Base-by-base conservation (phyloP, 768 basidiomycete species). In the Lenzites betulinus region DNA sequence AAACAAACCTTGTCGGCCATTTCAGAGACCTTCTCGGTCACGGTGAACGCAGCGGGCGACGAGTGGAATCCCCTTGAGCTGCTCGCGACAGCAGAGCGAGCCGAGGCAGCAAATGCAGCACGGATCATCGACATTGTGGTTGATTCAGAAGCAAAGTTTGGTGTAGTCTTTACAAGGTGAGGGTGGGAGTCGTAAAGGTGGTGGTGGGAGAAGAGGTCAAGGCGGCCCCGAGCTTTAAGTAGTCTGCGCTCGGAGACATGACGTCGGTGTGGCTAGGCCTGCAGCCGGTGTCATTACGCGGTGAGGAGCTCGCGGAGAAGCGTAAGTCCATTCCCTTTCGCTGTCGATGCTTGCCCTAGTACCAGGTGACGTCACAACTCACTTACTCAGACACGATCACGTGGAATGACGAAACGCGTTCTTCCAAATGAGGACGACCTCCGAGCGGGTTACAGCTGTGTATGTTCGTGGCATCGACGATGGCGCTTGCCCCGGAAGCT, bases 21-120 rank as follows among this genome's bases (percentile, higher is more conserved):
- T 35, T 77, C 74, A 30, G 75, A 69, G 50, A 76, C 73, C 58
- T 73, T 76, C 36, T 78, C 78, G n/a, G 74, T 74, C 18, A 75
- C 70, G 66, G 75, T 77, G 12, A 64, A 62, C 15, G 69, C 66
- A 7, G 63, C 42, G 1, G 75, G 71, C 35, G 79, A 72, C 9
- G 66, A 58, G 54, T 74, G 71, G 63, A 79, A 67, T 20, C 57
- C 58, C 42, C 72, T 69, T 26, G 62, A 41, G 36, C 59, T 57
- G 36, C 57, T 41, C 16, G 59, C 58, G 36, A 63, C 44, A 22
- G 64, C 64, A 13, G 66, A 64, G 47, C 67, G 57, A 41, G 70
- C 48, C 43, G 64, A 43, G 26, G 63, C 46, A 30, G 71, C 54
- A 59, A 72, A 38, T 33, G 67, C 64, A n/a, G 65, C 62, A 57